phyloP scores from a whole-genome alignment of 1,284 basidiomycete species.

The Apiotrichum brassicae region DNA sequence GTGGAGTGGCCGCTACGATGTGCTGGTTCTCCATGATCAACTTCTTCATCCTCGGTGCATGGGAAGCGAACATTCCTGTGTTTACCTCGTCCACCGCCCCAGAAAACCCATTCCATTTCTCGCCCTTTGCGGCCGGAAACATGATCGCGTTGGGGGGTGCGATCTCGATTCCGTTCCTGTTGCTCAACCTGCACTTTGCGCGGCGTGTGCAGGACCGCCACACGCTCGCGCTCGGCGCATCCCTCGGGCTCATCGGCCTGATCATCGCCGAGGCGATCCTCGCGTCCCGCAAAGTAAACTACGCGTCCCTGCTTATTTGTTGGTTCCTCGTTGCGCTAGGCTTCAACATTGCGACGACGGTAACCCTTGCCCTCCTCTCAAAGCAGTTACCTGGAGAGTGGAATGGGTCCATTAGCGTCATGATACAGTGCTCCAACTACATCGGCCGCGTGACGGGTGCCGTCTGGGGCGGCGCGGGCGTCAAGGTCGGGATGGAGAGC shows the following conservation, averaged over 20 bases:
- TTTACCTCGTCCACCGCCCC: constrained; percentile 4
- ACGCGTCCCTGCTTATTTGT: constrained; percentile 1
- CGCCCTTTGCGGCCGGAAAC: constrained; percentile 10
- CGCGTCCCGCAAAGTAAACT: neutral
- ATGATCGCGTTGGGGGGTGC: constrained; percentile 11
- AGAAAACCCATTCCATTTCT: constrained; percentile 11
- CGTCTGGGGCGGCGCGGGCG: constrained; percentile 10
- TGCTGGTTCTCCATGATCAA: constrained; percentile 7
- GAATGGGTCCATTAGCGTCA: constrained; percentile 1
- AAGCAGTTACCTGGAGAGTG: constrained; percentile 11
- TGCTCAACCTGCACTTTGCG: constrained; percentile 5
- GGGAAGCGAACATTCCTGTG: constrained; percentile 11
- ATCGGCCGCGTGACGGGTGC: constrained; percentile 8
- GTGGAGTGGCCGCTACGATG: constrained; percentile 3
- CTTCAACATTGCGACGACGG: constrained; percentile 7
- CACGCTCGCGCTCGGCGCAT: constrained; percentile 4
- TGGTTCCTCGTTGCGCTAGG: constrained; percentile 11
- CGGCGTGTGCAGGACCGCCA: constrained; percentile 8
- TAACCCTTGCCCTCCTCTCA: constrained; percentile 5
- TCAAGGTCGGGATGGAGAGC: constrained; percentile 8
- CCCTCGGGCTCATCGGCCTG: constrained; percentile 1
- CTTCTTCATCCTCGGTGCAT: constrained; percentile 10
- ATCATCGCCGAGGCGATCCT: constrained; percentile 1
- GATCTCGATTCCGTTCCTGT: constrained; percentile 6
- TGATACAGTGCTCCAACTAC: constrained; percentile 11